Evolutionary conservation across 1,284 basidiomycete genomes (phyloP).

Genomic region (Microbotryum saponariae): DNA sequence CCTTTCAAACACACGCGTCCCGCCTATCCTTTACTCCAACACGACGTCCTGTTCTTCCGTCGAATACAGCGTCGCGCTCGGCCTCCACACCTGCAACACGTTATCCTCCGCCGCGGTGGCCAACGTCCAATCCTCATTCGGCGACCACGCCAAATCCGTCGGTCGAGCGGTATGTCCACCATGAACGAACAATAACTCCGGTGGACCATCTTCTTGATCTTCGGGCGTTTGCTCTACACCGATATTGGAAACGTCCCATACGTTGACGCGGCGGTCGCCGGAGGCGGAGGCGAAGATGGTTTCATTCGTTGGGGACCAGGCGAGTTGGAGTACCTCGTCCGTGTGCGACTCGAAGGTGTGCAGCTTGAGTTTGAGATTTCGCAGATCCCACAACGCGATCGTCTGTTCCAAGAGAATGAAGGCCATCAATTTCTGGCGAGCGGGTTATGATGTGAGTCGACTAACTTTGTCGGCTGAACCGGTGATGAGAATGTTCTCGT

Average conservation of each 20-base stretch:
- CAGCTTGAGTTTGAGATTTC: constrained; percentile 68
- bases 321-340: constrained; percentile 86
- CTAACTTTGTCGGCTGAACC: constrained; percentile 86
- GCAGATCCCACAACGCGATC: constrained; percentile 79
- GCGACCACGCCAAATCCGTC: constrained; percentile 44
- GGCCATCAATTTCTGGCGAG: neutral
- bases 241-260: constrained; percentile 92
- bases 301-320: constrained; percentile 89
- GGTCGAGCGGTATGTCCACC: constrained; percentile 46
- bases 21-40: constrained; percentile 47
- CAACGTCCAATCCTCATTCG: constrained; percentile 66
- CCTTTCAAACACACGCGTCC: no score
- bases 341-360: constrained; percentile 90
- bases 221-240: constrained; percentile 95
- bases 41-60: constrained; percentile 68
- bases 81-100: constrained; percentile 79
- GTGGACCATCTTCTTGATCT: constrained; percentile 92
- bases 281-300: constrained; percentile 88
- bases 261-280: constrained; percentile 82
- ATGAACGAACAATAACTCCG: constrained; percentile 85
- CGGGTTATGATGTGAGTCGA: neutral
- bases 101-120: constrained; percentile 77
- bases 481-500: constrained; percentile 77
- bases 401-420: constrained; percentile 51
- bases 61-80: constrained; percentile 73